Evolutionary conservation across 257 asterid genomes (phyloP), one percentile per base, ranked within the genome.

Genomic region (Osmanthus fragrans): DNA sequence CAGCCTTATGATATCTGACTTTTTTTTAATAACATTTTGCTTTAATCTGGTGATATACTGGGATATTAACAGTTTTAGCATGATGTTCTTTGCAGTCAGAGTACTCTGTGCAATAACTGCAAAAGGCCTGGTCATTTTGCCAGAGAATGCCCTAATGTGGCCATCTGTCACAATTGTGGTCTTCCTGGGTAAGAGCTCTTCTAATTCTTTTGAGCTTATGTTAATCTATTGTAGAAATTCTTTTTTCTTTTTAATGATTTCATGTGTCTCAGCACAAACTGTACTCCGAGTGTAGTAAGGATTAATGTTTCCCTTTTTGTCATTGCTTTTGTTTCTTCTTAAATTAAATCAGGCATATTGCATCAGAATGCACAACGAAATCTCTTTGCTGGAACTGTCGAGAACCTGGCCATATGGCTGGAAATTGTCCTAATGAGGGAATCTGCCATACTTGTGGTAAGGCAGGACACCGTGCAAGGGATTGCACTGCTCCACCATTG

Each of bases 301-400:
- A 11, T 29, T 78, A 64, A 3, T 69, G 27, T 45, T 42, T 68
- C 37, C 37, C 76, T 71, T 13, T 39, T 58, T 58, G 23, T 71
- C 40, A 74, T 19, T 83, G 29, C 47, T 42, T 42, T 42, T 42
- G 51, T 42, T 42, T 42, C 51, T 42, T 42, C 51, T 37, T 45
- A 54, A 33, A 63, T 21, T 77, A 42, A 78, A 80, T 76, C 89
- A 91, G 95, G 88, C 97, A 91, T 79, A 82, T 91, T 40, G 92
- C 93, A 75, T 83, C 91, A 18, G 97, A 91, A 83, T 91, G 97
- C 87, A 73, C 87, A 56, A 88, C 95, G 0, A 90, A 90, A 78
- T 79, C 97, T 13, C 89, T 90, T n/a, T 91, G 97, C 80, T 91
- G 94, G 95, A 91, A 90, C 85, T 91, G 97, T 66, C 92, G 97